Evolutionary conservation across 2,329 filamentous ascomycete species (phyloP), one percentile per base, ranked within the genome.

Genomic region (Paecilomyces variotii): DNA sequence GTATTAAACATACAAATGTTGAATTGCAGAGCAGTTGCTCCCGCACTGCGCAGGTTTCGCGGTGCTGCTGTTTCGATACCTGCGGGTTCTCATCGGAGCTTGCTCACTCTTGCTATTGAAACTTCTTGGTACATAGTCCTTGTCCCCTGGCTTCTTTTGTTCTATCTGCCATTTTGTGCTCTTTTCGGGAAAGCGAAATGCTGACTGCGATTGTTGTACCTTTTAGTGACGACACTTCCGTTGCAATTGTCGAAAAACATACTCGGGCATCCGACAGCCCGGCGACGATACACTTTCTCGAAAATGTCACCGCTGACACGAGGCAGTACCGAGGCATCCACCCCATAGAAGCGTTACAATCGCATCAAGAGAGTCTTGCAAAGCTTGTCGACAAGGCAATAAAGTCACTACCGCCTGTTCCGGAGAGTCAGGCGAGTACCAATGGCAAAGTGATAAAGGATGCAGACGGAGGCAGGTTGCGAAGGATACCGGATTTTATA

Each of bases 201-300:
- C 50, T 52, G 27, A 52, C 24, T 27, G 3, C 9, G 14, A 12
- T 12, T 26, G 7, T 52, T 28, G 25, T 58, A 10, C 57, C 10
- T 55, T n/a, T 2, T 56, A 80, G 93, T 80, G 93, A 97, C 76
- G 93, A 97, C 77, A 96, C 92, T 0, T 92, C 89, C 59, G 91
- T 97, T 24, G 88, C 93, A 30, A 76, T 97, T 54, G 80, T 97
- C 45, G 84, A 89, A 57, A 87, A 85, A 65, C 67, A 74, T 30
- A 62, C 58, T 10, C 39, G 35, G 4, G 63, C 53, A 32, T 45
- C 45, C 10, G 30, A 25, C 32, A 53, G 35, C 12, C 57, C 72
- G 53, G 84, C 87, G 9, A 78, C 76, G 4, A 80, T 96, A 2
- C 85, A 88, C 65, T 95, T 91, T 78, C 87, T 96, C 71, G 81